Evolutionary conservation across 2,329 filamentous ascomycete species (phyloP), one percentile per base, ranked within the genome.

Genomic region (Ascochyta fabae): DNA sequence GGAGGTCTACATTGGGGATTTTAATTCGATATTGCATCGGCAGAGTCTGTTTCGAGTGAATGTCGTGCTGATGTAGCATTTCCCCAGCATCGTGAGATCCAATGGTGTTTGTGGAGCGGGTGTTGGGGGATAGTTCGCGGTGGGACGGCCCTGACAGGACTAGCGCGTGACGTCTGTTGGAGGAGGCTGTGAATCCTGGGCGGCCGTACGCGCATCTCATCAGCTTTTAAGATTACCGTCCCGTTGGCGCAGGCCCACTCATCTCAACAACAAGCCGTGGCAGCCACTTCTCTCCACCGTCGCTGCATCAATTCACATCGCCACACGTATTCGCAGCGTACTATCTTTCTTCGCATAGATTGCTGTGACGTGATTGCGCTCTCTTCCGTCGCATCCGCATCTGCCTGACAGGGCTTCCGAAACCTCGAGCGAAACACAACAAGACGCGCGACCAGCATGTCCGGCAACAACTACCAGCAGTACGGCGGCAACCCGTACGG

Each of bases 401-500:
- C 51, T 57, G 56, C 47, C 62, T 61, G 48, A 48, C 38, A 59
- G 60, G 56, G 60, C 61, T 39, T 56, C 54, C 62, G 59, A 61
- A 60, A 60, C 50, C 49, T 41, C 35, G 44, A 54, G 49, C 60
- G 59, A 61, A 59, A 50, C 50, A 54, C 39, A 31, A 45, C 48
- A 56, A 49, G 35, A 53, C 53, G 51, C 52, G 43, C 53, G 50
- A 27, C 49, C 55, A 58, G 40, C 54, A 73, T 72, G 69, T 71
- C 71, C 2, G 48, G 67, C 62, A 68, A 62, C 48, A 71, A 71
- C 56, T 88, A 89, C 73, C 80, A 83, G 62, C 82, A 84, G 53
- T 81, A 82, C 63, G 73, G 77, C 60, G 78, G 79, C 60, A 88
- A 89, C 70, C 87, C 87, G 35, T 90, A 90, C 72, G 79, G 83